A percentile compares a stretch with the other conserved stretches of the same genome.
phyloP scores from a whole-genome alignment of 208 protist genomes.

The Trypanosoma lewisi region DNA sequence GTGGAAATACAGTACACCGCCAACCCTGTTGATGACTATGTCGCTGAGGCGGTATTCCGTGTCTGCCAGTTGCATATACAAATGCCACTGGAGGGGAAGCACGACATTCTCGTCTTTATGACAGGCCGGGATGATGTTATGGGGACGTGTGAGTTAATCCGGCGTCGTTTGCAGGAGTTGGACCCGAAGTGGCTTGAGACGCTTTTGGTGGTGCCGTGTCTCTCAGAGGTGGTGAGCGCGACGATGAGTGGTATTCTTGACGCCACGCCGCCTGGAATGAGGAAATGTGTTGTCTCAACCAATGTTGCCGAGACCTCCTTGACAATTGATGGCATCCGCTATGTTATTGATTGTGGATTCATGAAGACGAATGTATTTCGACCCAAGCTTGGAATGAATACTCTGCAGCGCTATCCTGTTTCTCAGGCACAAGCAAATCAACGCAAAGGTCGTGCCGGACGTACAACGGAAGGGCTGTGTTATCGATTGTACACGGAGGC shows the following conservation, averaged over 20 bases:
- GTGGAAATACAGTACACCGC: slow-evolving; percentile 81
- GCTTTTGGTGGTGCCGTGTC: slow-evolving; percentile 89
- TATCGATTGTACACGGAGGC: slow-evolving; percentile 98
- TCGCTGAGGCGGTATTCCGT: slow-evolving; percentile 76
- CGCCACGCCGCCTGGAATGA: slow-evolving; percentile 77
- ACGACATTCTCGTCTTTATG: slow-evolving; percentile 99
- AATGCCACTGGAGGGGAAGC: slow-evolving; percentile 73
- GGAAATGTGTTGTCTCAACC: slow-evolving; percentile 99
- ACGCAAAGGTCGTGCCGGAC: slow-evolving; percentile 96
- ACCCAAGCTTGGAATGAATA: slow-evolving; percentile 96
- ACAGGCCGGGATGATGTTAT: slow-evolving; percentile 98
- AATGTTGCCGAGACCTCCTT: slow-evolving; percentile 99
- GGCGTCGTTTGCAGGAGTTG: slow-evolving; percentile 85
- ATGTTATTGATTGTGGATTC: slow-evolving; percentile 97
- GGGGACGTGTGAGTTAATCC: slow-evolving; percentile 77
- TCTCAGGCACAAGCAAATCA: slow-evolving; percentile 97
- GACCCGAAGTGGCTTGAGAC: slow-evolving; percentile 92
- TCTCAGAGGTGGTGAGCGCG: slow-evolving; percentile 88
- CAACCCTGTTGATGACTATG: slow-evolving; percentile 75
- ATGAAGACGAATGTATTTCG: slow-evolving; percentile 99
- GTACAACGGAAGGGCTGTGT: slow-evolving; percentile 94
- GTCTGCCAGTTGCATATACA: slow-evolving; percentile 87
- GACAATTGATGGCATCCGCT: slow-evolving; percentile 97
- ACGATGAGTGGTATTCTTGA: slow-evolving; percentile 95
- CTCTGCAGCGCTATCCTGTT: slow-evolving; percentile 94